Evolutionary conservation across 257 asterid genomes (phyloP), one percentile per base, ranked within the genome.

Genomic region (Solanum chiquidenum): DNA sequence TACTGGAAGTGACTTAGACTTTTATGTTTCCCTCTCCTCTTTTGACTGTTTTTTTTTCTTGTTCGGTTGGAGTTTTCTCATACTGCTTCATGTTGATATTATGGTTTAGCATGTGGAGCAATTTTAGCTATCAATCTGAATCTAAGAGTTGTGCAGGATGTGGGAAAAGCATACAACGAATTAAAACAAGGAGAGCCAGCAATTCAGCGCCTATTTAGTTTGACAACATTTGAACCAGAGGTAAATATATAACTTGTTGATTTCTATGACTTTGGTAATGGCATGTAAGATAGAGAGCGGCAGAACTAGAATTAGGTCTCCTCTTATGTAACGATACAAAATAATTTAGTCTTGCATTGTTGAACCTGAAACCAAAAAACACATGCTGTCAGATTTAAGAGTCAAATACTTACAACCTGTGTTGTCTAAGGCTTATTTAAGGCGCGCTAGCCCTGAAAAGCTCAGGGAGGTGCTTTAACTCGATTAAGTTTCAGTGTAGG

Each of bases 171-270:
- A 27, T 95, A 95, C 91, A 96, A 96, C 14, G 99, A 95, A 90
- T 87, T 95, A 82, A 96, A 96, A 91, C 98, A 95, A 95, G 99
- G 99, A 90, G 98, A 96, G 89, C 99, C 99, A 86, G 98, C 99
- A 69, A 92, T 95, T 25, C 98, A 94, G 91, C 97, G 99, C 86
- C 87, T 96, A 86, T 94, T 95, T 92, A 84, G 91, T 89, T 88
- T 96, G 92, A 92, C 95, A 87, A 85, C 89, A 84, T 95, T 93
- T 90, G 88, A 88, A 86, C 87, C 98, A 44, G 93, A 93, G 96
- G 99, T 93, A 86, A 82, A 73, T 62, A 55, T 69, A 40, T 73
- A 40, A 83, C 71, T 85, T 68, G 9, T 40, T 40, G 11, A 46
- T 71, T 86, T n/a, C 44, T 73, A 0, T 49, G 44, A 31, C 69